Base-by-base conservation (phyloP, 2,329 filamentous ascomycete genomes). In the Cadophora sp. region DNA sequence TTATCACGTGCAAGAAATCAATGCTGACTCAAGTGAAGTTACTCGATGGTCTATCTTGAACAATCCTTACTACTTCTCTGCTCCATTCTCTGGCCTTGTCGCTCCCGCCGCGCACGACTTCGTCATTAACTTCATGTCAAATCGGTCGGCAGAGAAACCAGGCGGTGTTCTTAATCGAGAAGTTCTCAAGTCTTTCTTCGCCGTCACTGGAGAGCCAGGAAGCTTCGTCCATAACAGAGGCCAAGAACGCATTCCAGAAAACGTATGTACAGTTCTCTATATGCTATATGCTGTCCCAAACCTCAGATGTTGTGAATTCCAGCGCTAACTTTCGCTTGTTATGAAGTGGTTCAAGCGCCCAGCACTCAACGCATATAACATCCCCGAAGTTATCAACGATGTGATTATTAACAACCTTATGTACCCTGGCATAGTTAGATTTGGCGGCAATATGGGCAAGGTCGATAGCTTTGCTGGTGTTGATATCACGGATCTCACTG, bases 121-220 rank as follows among this genome's bases (percentile, higher is more conserved):
- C 60, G 66, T 74, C 45, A 73, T 72, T 64, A 68, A 73, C 14
- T 73, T 77, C 64, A 75, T 78, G 66, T 70, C 68, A 16, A 78
- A 78, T 61, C 71, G 76, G 18, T 76, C 76, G 4, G 70, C 66
- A 0, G 73, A 75, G 50, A 66, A 74, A 48, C 74, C 74, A 0
- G 73, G 73, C 20, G 76, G 76, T 9, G 59, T 72, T 4, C 69
- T 78, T 3, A 76, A 79, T 39, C 62, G 67, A n/a, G 70, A 72
- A 16, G 66, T 66, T 14, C 53, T 73, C 27, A 73, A 72, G 47
- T 69, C 65, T 4, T 73, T 73, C 58, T 70, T 69, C 22, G 39
- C 67, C 2, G 64, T 73, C n/a, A 68, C 66, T 3, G 71, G 73
- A 11, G 39, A 66, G 18, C 55, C 66, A 13, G 71, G 68, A 36